Base-by-base conservation (phyloP, 257 asterid genomes). In the Scutellaria baicalensis region DNA sequence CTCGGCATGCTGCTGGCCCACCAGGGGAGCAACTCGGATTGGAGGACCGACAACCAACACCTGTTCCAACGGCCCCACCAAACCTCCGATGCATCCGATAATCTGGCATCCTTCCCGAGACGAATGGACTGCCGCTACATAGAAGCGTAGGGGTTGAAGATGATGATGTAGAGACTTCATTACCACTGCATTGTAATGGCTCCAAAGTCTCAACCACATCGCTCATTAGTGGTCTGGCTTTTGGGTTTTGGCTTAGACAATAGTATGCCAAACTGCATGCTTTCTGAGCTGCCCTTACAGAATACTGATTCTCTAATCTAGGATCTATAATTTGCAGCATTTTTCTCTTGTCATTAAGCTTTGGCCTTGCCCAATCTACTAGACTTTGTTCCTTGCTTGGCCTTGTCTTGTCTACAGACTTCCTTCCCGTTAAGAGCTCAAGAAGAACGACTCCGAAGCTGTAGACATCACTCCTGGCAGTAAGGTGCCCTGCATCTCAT, bases 261-360 rank as follows among this genome's bases (percentile, higher is more conserved):
- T 94, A 94, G 84, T 89, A 94, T 18, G 99, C 99, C 80, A 94
- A 82, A 77, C 97, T 94, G 90, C 99, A 91, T 43, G 99, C 99
- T 73, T 94, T 94, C 83, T 94, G 97, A 1, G 99, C 97, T 64
- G 92, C 97, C 79, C 97, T 85, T 55, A 91, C 84, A 0, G 97
- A 94, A 82, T 94, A 94, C 81, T 91, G 95, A 73, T 75, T 87
- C 77, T 86, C 97, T 81, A 91, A 82, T 78, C 97, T 82, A 42
- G 97, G 97, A 76, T 94, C 97, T 66, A 94, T 84, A 58, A 94
- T 94, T 77, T 91, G 97, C 79, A 94, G 94, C 99, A 94, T 82
- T 75, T 88, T 94, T 56, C 97, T 81, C 89, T 89, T 94, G 74
- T 94, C 99, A 8, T 89, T 94, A 17, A 94, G 88, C 85, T 84